Evolutionary conservation across 169 alveolate species (phyloP).

Genomic region (Plasmodium coatneyi): DNA sequence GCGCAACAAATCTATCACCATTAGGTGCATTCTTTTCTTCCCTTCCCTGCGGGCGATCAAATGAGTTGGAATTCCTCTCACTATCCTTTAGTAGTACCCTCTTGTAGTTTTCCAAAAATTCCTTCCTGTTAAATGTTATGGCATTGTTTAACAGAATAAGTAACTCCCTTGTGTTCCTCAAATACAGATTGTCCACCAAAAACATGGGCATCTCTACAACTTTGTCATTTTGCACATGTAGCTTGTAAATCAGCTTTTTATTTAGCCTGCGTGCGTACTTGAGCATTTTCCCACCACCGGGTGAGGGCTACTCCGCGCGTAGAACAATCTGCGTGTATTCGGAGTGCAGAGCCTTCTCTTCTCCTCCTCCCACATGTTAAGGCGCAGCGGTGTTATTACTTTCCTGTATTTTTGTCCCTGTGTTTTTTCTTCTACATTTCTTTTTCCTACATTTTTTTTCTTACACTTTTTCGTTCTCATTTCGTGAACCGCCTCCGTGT

Average conservation of each 20-base stretch:
- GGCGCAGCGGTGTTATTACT: neutral
- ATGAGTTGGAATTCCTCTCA: neutral
- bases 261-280: conserved; percentile 23
- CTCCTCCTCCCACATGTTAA: neutral
- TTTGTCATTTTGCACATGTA: conserved; percentile 72
- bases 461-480: neutral
- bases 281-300: conserved; percentile 18
- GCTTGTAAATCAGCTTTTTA: conserved; percentile 45
- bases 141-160: conserved; percentile 33
- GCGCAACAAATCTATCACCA: neutral
- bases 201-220: conserved; percentile 71
- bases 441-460: neutral
- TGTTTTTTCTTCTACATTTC: neutral
- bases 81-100: conserved; percentile 23
- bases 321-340: neutral
- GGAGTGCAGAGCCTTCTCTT: neutral
- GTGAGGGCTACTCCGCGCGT: neutral
- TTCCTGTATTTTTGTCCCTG: neutral
- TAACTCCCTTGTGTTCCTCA: conserved; percentile 53
- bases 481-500: neutral
- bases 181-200: conserved; percentile 42
- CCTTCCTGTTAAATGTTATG: conserved; percentile 26
- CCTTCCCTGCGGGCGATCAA: neutral
- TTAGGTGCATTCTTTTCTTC: neutral
- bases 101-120: conserved; percentile 50